A percentile compares a stretch with the other conserved stretches of the same genome.
phyloP scores from a whole-genome alignment of 768 basidiomycete genomes.

The Nidularia pulvinata region DNA sequence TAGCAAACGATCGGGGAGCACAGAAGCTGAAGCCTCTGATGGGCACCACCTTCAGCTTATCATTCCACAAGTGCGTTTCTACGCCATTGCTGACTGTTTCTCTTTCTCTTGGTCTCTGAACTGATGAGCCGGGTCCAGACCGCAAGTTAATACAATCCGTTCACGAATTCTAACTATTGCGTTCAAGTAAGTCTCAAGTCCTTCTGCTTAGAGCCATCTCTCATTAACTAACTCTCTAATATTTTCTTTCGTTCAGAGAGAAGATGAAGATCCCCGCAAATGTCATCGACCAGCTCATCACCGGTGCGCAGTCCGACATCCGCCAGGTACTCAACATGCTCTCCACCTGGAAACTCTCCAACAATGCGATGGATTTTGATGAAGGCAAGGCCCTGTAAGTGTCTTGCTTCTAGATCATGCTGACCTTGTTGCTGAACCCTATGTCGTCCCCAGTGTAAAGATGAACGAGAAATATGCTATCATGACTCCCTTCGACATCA shows the following conservation, averaged over 20 bases:
- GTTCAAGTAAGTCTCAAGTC: conserved; percentile 64
- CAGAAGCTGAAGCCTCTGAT: conserved; percentile 90
- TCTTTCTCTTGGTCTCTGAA: background rate
- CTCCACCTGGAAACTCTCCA: conserved; percentile 94
- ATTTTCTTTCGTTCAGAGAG: conserved; percentile 52
- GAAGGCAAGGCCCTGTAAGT: conserved; percentile 89
- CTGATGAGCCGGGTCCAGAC: conserved; percentile 44
- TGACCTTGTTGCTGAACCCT: background rate
- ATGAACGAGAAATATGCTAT: conserved; percentile 93
- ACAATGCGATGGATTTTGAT: conserved; percentile 82
- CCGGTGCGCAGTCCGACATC: conserved; percentile 92
- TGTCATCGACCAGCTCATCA: conserved; percentile 90
- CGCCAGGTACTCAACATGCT: conserved; percentile 98
- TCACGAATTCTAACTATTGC: conserved; percentile 87
- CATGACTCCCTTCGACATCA: conserved; percentile 91
- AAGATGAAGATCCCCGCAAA: conserved; percentile 91
- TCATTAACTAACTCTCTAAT: background rate
- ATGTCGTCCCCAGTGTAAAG: conserved; percentile 54
- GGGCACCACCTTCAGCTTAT: conserved; percentile 68
- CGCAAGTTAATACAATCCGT: conserved; percentile 72
- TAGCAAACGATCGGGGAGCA: conserved; percentile 88
- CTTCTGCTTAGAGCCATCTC: background rate
- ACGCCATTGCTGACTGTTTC: background rate
- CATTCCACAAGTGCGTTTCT: conserved; percentile 70
- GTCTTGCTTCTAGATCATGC: background rate